Base-by-base conservation (phyloP, 2,329 filamentous ascomycete genomes). In the Monilinia fructicola region DNA sequence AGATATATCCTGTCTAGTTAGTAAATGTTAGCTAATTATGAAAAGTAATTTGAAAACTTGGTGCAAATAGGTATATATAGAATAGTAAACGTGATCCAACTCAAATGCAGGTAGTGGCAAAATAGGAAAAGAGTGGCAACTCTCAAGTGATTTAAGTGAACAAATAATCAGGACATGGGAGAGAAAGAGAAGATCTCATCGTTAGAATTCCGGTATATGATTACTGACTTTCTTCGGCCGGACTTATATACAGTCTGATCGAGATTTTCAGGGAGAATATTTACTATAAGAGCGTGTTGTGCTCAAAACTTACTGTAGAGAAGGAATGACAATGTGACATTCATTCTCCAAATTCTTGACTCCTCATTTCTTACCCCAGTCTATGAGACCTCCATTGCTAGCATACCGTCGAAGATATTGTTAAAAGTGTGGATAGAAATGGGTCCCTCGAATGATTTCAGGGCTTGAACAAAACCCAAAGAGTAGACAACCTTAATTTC, bases 171-270 rank as follows among this genome's bases (percentile, higher is more conserved):
- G 35, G 26, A 48, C 56, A 38, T 60, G 28, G 42, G 16, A 44
- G n/a, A n/a, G n/a, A 16, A 12, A 44, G 42, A 44, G 42, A 60
- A 60, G 56, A 48, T 59, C 26, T 16, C 28, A 23, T 59, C 42
- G 42, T 48, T 59, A 59, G 28, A 60, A 48, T 60, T 48, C 21
- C 56, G 56, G 28, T 23, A 18, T 50, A 21, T 10, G 3, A 28
- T 35, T n/a, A 59, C 56, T 48, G 26, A 21, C n/a, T 60, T 59
- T 48, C 21, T 18, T 38, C 28, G 26, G 21, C 48, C 44, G 28
- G 44, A 38, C 58, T 50, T 48, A 60, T 23, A n/a, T 60, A 60
- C 21, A 18, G 56, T 59, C 26, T 50, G 23, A 23, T 50, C 35
- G 42, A 46, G 28, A 35, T 48, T 26, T 10, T 48, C 26, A 48